Conservation (phyloP, 1,284 basidiomycete genomes). For the Cutaneotrichosporon curvatum region DNA sequence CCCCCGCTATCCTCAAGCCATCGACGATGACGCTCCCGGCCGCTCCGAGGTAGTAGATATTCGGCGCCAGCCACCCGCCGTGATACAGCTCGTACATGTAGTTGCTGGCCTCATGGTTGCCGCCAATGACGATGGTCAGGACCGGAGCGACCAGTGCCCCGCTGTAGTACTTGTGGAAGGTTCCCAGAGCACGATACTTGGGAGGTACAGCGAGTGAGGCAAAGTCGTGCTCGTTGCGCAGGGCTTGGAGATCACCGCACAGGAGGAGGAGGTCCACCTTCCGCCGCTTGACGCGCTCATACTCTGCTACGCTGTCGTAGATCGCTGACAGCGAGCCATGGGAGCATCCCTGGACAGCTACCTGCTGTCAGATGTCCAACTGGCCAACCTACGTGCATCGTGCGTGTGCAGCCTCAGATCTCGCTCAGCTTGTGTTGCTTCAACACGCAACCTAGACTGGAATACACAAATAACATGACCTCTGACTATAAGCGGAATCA, state of each 20-base stretch:
- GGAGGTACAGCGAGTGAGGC: slow-evolving; percentile 82
- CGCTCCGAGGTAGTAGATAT: slow-evolving; percentile 92
- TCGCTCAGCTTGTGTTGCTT: background rate
- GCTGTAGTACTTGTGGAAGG: slow-evolving; percentile 85
- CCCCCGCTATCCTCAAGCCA: slow-evolving; percentile 77
- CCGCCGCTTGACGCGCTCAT: slow-evolving; percentile 58
- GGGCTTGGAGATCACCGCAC: slow-evolving; percentile 81
- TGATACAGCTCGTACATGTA: slow-evolving; percentile 98
- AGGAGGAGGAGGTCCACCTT: slow-evolving; percentile 79
- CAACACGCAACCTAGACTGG: background rate
- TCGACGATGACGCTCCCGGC: slow-evolving; percentile 84
- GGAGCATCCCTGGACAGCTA: slow-evolving; percentile 91
- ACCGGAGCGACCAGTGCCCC: slow-evolving; percentile 74
- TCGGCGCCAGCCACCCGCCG: slow-evolving; percentile 91
- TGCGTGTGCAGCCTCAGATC: background rate
- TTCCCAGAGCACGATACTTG: slow-evolving; percentile 79
- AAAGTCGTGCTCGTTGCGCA: slow-evolving; percentile 78
- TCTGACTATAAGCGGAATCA: background rate
- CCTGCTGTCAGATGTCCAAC: slow-evolving; percentile 46
- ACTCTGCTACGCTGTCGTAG: slow-evolving; percentile 64
- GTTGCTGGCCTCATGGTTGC: slow-evolving; percentile 96
- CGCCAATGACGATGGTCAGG: slow-evolving; percentile 90
- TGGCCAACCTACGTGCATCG: background rate
- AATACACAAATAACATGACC: background rate
- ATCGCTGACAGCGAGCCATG: slow-evolving; percentile 84